Evolutionary conservation across 768 basidiomycete species (phyloP), one percentile per base, ranked within the genome.

Genomic region (Mycena crocata): DNA sequence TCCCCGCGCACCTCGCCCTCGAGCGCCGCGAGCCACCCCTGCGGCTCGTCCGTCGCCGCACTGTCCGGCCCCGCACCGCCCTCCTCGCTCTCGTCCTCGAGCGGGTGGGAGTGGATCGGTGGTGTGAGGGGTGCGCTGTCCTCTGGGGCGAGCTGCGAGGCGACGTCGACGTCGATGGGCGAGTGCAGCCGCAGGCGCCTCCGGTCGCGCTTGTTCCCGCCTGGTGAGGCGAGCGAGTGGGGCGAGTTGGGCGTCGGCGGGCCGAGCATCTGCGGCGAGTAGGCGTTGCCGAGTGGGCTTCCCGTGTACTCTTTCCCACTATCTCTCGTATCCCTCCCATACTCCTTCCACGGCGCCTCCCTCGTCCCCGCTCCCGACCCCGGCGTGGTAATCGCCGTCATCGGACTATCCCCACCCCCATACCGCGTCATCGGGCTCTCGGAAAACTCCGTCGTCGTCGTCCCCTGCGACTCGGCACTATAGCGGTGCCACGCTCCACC

Each of bases 31-130:
- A 70, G 69, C 64, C 69, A 67, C 34, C 37, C 59, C 40, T 30
- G 26, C 35, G 32, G 26, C 21, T 28, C 50, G 34, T 23, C 44
- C 51, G 23, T 19, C 55, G 19, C 17, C 32, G 64, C 68, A 26
- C 65, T 64, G 28, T 70, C 64, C 37, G 44, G 50, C 23, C 45
- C 56, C 56, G n/a, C n/a, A n/a, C n/a, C n/a, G n/a, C n/a, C n/a
- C n/a, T 21, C 67, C 32, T 69, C 67, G 39, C 58, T 26, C 54
- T 69, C 69, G 50, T 64, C 64, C 23, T 37, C 69, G 51, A 70
- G 57, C 35, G 69, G 69, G 51, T 70, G 69, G 48, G 69, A 70
- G 46, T 70, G 69, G 5, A 70, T 65, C 40, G 68, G 63, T 26
- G 62, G 62, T 24, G 66, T 67, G 51, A 46, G 9, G 44, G 51